These are phyloP conservation scores for Ustilago sp. DNA, from an alignment of 1,284 basidiomycete genomes.

Conservation along the genomic window DNA sequence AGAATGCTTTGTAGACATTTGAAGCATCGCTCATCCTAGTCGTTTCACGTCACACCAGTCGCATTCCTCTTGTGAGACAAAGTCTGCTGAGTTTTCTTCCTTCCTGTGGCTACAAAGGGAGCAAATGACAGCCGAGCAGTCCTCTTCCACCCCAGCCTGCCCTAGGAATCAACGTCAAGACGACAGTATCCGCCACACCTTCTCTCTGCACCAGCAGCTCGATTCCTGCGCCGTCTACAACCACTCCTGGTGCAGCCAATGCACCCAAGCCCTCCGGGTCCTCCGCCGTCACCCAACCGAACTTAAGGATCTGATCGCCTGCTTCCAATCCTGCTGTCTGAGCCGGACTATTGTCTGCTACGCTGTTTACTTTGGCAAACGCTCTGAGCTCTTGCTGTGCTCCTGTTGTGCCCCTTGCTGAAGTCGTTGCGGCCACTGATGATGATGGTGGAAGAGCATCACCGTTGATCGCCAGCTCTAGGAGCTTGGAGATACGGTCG, in stretches of 20 bases:
- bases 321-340: constrained; percentile 35
- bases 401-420: background rate
- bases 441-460: constrained; percentile 5
- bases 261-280: constrained; percentile 28
- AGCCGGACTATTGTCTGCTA: constrained; percentile 48
- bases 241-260: constrained; percentile 36
- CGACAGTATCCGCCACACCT: background rate
- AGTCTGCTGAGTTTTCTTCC: background rate
- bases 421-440: background rate
- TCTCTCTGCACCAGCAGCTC: constrained; percentile 20
- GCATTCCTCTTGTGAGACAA: background rate
- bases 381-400: background rate
- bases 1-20: background rate
- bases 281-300: constrained; percentile 30
- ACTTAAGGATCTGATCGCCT: constrained; percentile 44
- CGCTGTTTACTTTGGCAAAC: constrained; percentile 52
- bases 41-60: background rate
- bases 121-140: constrained; percentile 46
- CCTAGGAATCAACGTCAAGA: constrained; percentile 28
- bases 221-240: constrained; percentile 33
- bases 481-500: constrained; percentile 36
- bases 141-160: constrained; percentile 54
- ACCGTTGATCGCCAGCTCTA: constrained; percentile 52
- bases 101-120: constrained; percentile 20
- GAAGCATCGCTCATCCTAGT: background rate